Conservation (phyloP, 2,329 filamentous ascomycete species). For the Penicillium sp. region DNA sequence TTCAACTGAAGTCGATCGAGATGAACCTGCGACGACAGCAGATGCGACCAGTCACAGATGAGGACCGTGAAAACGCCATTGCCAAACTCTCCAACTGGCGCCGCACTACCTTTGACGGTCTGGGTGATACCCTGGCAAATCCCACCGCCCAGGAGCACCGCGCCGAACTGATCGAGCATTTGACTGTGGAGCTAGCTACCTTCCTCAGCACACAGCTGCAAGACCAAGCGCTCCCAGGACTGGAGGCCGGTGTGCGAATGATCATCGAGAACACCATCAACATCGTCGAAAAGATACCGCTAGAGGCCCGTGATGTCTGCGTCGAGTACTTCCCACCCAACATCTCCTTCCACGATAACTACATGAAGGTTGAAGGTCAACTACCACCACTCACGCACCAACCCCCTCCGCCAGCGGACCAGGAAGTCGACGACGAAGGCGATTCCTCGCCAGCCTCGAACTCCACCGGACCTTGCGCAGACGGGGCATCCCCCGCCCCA, state of each 20-base stretch:
- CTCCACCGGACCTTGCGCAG: constrained; percentile 15
- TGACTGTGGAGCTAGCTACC: constrained; percentile 67
- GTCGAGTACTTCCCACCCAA: constrained; percentile 84
- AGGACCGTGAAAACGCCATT: constrained; percentile 85
- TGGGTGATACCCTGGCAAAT: constrained; percentile 68
- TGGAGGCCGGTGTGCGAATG: constrained; percentile 87
- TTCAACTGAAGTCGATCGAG: constrained; percentile 81
- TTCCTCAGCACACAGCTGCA: constrained; percentile 72
- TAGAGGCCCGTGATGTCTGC: constrained; percentile 87
- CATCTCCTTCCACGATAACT: constrained; percentile 64
- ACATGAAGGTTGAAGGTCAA: constrained; percentile 80
- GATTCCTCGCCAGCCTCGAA: constrained; percentile 26
- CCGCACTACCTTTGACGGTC: constrained; percentile 88
- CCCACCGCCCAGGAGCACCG: constrained; percentile 67
- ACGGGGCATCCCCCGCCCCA: constrained; percentile 15
- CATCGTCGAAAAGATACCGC: constrained; percentile 79
- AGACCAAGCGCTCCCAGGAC: constrained; percentile 73
- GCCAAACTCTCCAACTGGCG: constrained; percentile 91
- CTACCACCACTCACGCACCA: constrained; percentile 57
- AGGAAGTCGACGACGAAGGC: constrained; percentile 19
- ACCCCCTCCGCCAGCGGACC: constrained; percentile 20
- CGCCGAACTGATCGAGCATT: constrained; percentile 66
- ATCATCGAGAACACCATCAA: constrained; percentile 89
- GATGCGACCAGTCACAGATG: constrained; percentile 68
- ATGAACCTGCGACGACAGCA: constrained; percentile 79